Conservation (phyloP, 306 rosid species). For the Gastrolobium bilobum region DNA sequence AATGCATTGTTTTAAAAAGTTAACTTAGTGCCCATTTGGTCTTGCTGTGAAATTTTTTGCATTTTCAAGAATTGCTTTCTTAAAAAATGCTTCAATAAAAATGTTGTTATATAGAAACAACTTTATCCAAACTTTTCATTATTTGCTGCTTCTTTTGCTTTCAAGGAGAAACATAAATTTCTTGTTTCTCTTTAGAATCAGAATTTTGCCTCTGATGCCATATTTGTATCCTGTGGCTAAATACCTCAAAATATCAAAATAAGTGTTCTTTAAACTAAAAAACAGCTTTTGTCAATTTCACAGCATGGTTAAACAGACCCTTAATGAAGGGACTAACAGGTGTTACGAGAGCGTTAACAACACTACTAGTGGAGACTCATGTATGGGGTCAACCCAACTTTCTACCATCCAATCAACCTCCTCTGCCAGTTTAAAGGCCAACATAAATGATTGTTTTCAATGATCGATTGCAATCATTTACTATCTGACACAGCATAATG, state of each 20-base stretch:
- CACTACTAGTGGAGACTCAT: not conserved
- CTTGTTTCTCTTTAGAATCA: not conserved
- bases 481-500: conserved; percentile 11
- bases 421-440: conserved; percentile 2
- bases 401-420: conserved; percentile 31
- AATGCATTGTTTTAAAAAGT: conserved; percentile 43
- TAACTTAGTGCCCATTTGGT: conserved; percentile 5
- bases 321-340: not conserved
- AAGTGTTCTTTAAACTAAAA: not conserved
- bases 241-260: not conserved
- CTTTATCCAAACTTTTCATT: not conserved
- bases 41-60: not conserved
- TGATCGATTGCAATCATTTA: not conserved
- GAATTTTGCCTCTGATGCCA: conserved; percentile 12
- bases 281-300: not conserved
- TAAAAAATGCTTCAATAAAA: not conserved
- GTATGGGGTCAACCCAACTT: conserved; percentile 23
- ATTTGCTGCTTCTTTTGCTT: conserved; percentile 12
- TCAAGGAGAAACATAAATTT: not conserved
- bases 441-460: conserved; percentile 6
- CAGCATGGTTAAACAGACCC: not conserved
- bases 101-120: not conserved
- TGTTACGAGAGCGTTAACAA: conserved; percentile 25
- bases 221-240: not conserved
- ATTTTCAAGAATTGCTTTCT: not conserved